Base-by-base conservation (phyloP, 192 early-diverging fungal genomes). In the Coemansia sp. region DNA sequence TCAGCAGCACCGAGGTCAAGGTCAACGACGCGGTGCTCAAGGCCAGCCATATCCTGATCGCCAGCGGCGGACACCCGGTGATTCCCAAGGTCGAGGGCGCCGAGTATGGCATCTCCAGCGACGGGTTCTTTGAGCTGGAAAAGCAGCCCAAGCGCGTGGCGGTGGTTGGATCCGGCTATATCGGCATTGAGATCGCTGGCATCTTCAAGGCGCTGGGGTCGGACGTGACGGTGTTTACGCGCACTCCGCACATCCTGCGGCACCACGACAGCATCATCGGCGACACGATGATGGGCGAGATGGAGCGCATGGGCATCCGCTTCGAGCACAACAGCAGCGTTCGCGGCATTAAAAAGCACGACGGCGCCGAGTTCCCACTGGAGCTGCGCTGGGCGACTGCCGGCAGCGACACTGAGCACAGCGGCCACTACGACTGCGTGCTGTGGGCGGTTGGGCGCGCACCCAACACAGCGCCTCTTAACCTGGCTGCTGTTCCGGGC, bases 61-160 rank as follows among this genome's bases (percentile, higher is more conserved):
- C 97, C 55, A 91, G 92, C 11, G 91, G 92, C 64, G 90, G 91
- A 37, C 89, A 86, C 55, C 89, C 91, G 34, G 66, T 83, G 34
- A 90, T 96, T 68, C 97, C 94, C n/a, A 55, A 70, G 65, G 82
- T 92, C 52, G 90, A 91, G 39, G 97, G 97, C 36, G 90, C 91
- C 4, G 92, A 96, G 72, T 75, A 86, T 41, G 97, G 96, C 55
- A 94, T 99, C 65, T 90, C 89, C 68, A 92, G 90, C 58, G 97
- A 99, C 82, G 92, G 92, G 11, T 99, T 99, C 85, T 99, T 99
- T 86, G 92, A 95, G 37, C 85, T 99, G 45, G 90, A 94, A 66
- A 65, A 91, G 35, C 88, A 95, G 78, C 97, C 97, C 56, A 95
- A 96, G 85, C 89, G 91, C 76, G 93, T 96, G n/a, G 87, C 90